phyloP scores from a whole-genome alignment of 2,329 filamentous ascomycete species.

The Aspergillus oerlinghausenensis region DNA sequence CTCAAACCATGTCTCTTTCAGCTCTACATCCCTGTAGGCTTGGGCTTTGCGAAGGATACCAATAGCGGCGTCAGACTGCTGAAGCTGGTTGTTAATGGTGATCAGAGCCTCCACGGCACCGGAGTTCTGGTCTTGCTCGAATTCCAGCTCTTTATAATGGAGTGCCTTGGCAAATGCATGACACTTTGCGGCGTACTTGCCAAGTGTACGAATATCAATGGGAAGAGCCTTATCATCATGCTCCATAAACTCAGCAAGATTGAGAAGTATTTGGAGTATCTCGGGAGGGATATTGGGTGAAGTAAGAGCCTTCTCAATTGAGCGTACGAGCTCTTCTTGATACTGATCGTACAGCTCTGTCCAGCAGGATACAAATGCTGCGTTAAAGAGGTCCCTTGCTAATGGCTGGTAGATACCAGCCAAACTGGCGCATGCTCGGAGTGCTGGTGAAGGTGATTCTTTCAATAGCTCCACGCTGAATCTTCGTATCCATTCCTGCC shows the following conservation, averaged over 20 bases:
- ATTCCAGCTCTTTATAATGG: conserved; percentile 98
- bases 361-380: conserved; percentile 98
- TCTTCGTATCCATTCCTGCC: conserved; percentile 96
- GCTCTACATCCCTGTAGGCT: conserved; percentile 88
- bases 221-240: conserved; percentile 97
- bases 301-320: conserved; percentile 91
- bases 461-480: conserved; percentile 94
- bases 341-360: conserved; percentile 95
- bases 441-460: conserved; percentile 91
- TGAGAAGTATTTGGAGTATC: conserved; percentile 86
- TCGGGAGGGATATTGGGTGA: conserved; percentile 95
- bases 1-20: conserved; percentile 98
- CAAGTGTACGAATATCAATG: conserved; percentile 92
- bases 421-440: conserved; percentile 86
- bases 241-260: conserved; percentile 99
- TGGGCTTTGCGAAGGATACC: conserved; percentile 96
- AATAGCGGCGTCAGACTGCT: conserved; percentile 97
- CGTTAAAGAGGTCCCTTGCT: conserved; percentile 93
- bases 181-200: conserved; percentile 91
- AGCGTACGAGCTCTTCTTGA: conserved; percentile 91
- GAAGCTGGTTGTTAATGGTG: conserved; percentile 98
- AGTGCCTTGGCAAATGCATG: conserved; percentile 97
- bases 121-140: conserved; percentile 93
- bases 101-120: conserved; percentile 95
- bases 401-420: conserved; percentile 88